These are phyloP conservation scores for Diaporthe humulicola DNA, from an alignment of 2,329 filamentous ascomycete genomes.

Conservation along the genomic window DNA sequence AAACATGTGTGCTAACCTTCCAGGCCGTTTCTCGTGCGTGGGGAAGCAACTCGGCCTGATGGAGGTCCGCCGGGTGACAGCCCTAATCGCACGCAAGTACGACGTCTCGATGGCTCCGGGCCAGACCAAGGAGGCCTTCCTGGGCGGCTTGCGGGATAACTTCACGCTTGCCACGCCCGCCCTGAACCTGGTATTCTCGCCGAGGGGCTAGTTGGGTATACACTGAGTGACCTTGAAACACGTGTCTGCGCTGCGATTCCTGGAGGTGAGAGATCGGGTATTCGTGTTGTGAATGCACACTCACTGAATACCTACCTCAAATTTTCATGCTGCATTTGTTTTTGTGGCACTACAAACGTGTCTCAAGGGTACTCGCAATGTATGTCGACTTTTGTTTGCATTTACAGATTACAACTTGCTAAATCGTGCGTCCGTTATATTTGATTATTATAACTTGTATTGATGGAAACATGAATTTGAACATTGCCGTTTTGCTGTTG, in stretches of 20 bases:
- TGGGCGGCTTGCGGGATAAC: slow-evolving; percentile 42
- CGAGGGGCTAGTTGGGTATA: not conserved
- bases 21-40: slow-evolving; percentile 36
- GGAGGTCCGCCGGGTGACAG: slow-evolving; percentile 36
- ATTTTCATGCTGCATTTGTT: not conserved
- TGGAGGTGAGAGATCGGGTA: not conserved
- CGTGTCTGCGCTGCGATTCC: not conserved
- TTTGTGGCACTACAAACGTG: not conserved
- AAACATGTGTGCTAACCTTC: not conserved
- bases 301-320: not conserved
- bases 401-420: not conserved
- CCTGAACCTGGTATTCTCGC: slow-evolving; percentile 28
- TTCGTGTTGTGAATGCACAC: too few species aligned
- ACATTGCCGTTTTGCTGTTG: not conserved
- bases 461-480: not conserved
- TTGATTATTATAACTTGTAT: not conserved
- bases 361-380: not conserved
- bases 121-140: slow-evolving; percentile 41
- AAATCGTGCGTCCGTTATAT: not conserved
- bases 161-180: slow-evolving; percentile 39
- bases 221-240: not conserved
- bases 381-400: too few species aligned
- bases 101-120: slow-evolving; percentile 40
- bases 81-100: slow-evolving; percentile 42
- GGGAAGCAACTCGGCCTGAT: slow-evolving; percentile 37